phyloP scores from a whole-genome alignment of 345 rosid species.

The Populus ilicifolia region DNA sequence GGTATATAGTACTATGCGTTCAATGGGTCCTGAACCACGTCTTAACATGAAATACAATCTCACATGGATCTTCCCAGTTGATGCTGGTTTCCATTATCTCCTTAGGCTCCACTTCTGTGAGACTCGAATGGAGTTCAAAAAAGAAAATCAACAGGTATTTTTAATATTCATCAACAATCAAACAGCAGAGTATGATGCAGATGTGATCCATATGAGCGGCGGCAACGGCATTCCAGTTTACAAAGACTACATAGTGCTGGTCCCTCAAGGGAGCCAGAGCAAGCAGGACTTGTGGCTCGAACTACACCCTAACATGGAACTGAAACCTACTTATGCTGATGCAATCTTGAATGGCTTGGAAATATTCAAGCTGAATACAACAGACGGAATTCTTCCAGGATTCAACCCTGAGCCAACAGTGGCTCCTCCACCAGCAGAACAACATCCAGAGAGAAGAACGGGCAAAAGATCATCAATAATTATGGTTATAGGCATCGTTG shows the following conservation, averaged over 20 bases:
- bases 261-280: background rate
- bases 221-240: background rate
- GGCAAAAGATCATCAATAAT: background rate
- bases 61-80: background rate
- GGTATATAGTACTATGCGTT: background rate
- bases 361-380: slow-evolving; percentile 19
- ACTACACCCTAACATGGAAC: background rate
- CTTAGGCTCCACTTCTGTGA: background rate
- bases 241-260: slow-evolving; percentile 13
- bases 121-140: too few relatives aligned
- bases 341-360: slow-evolving; percentile 27
- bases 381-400: slow-evolving; percentile 10
- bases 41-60: background rate
- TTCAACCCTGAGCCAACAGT: background rate
- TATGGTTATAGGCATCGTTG: background rate
- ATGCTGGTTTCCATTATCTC: background rate
- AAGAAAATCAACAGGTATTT: too few relatives aligned
- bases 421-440: background rate
- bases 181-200: background rate
- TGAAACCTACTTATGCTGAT: background rate
- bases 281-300: slow-evolving; percentile 14
- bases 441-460: background rate
- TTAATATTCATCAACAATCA: background rate
- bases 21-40: background rate
- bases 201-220: slow-evolving; percentile 6